phyloP scores from a whole-genome alignment of 2,329 filamentous ascomycete species.

The Cadophora luteo-olivacea region DNA sequence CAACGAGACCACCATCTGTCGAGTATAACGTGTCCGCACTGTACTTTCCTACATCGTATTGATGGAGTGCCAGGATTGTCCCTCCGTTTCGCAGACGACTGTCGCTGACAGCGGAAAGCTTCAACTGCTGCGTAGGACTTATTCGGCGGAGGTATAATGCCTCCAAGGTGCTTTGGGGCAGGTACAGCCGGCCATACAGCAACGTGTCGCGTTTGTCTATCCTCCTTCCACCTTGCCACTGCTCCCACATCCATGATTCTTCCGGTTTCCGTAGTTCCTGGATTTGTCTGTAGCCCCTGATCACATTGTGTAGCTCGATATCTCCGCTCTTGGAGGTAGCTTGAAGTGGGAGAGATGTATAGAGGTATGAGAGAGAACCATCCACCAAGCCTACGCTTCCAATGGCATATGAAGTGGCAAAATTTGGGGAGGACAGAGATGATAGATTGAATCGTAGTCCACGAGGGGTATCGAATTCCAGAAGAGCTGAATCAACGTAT shows the following conservation, averaged over 20 bases:
- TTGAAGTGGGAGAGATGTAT: conserved; percentile 81
- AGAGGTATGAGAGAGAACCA: conserved; percentile 96
- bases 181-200: conserved; percentile 79
- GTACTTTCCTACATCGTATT: conserved; percentile 87
- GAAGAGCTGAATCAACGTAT: conserved; percentile 64
- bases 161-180: conserved; percentile 85
- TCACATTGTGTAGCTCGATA: conserved; percentile 78
- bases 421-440: conserved; percentile 89
- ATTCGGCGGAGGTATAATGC: conserved; percentile 83
- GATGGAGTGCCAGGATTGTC: conserved; percentile 73
- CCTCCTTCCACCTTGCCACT: conserved; percentile 57
- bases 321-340: conserved; percentile 73
- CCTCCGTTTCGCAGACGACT: conserved; percentile 75
- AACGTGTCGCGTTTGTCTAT: conserved; percentile 62
- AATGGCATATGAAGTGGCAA: conserved; percentile 92
- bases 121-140: conserved; percentile 78
- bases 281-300: conserved; percentile 83
- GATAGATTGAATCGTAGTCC: conserved; percentile 88
- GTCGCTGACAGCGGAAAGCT: conserved; percentile 80
- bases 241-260: conserved; percentile 57
- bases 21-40: conserved; percentile 90
- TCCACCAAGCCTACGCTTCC: conserved; percentile 91
- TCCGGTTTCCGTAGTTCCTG: conserved; percentile 65
- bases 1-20: conserved; percentile 88
- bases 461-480: conserved; percentile 86